Conservation (phyloP, 495 filamentous ascomycete genomes). For the Talaromyces ruber region DNA sequence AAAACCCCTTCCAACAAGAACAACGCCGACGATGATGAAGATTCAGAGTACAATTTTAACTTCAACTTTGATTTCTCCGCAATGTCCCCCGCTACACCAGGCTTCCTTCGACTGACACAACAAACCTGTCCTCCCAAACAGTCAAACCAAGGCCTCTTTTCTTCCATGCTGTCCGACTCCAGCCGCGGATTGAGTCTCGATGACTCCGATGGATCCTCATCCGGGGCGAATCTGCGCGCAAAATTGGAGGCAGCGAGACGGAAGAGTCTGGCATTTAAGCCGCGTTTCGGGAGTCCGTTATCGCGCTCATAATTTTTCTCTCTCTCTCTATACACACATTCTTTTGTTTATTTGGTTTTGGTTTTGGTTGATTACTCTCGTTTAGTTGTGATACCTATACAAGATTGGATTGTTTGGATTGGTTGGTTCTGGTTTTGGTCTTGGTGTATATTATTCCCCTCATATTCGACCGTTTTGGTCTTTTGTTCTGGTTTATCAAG, state of each 20-base stretch:
- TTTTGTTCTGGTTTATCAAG: neutral
- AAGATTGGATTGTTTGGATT: neutral
- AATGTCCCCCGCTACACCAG: constrained; percentile 47
- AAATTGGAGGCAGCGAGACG: constrained; percentile 65
- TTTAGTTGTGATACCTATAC: neutral
- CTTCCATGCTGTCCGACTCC: constrained; percentile 1
- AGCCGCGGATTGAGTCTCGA: neutral
- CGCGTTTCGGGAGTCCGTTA: constrained; percentile 69
- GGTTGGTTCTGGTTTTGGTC: neutral
- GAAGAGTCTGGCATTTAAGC: constrained; percentile 78
- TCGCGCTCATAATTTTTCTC: neutral
- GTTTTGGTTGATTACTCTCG: neutral
- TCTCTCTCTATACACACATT: neutral
- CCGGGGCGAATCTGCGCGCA: constrained; percentile 41
- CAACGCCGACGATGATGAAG: neutral
- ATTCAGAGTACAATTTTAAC: neutral
- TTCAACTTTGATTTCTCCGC: constrained; percentile 31
- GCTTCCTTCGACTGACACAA: constrained; percentile 52
- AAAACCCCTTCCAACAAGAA: neutral
- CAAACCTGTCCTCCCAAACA: constrained; percentile 69
- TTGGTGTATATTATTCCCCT: neutral
- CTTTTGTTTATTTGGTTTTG: neutral
- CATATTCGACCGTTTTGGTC: neutral
- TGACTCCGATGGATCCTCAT: constrained; percentile 10
- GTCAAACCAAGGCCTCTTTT: constrained; percentile 37